phyloP scores from a whole-genome alignment of 768 basidiomycete genomes.

The Podaxis rugospora region DNA sequence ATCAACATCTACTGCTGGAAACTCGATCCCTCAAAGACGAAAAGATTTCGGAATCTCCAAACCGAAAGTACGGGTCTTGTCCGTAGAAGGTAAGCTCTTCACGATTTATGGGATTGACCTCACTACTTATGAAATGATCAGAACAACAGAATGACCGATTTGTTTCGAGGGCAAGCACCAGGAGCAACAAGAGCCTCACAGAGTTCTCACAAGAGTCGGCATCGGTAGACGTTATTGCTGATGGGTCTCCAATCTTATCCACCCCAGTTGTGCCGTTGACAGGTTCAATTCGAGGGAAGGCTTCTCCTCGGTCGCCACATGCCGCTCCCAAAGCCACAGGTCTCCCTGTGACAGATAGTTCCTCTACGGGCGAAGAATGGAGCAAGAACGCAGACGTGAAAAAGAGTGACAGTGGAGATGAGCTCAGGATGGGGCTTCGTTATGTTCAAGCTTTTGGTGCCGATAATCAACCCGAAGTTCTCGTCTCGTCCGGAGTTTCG shows the following conservation, averaged over 20 bases:
- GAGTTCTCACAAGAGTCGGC: conserved; percentile 6
- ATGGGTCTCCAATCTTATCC: conserved; percentile 23
- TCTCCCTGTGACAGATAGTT: conserved; percentile 14
- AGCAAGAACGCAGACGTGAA: conserved; percentile 34
- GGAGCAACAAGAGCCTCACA: conserved; percentile 9
- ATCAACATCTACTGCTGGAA: conserved; percentile 58
- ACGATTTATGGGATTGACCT: neutral
- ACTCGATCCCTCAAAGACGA: conserved; percentile 63
- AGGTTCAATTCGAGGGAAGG: conserved; percentile 60
- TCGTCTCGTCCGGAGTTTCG: conserved; percentile 28
- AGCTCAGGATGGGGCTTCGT: conserved; percentile 62
- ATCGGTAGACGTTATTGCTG: conserved; percentile 23
- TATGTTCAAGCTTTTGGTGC: conserved; percentile 69
- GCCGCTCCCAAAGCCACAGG: conserved; percentile 20
- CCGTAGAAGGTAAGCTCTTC: conserved; percentile 28
- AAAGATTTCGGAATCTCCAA: conserved; percentile 66
- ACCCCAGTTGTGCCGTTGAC: conserved; percentile 63
- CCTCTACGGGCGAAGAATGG: conserved; percentile 30
- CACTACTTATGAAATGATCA: neutral
- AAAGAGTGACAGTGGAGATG: conserved; percentile 50
- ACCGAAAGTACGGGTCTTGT: conserved; percentile 38
- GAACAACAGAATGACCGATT: conserved; percentile 17
- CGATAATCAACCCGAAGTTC: conserved; percentile 24
- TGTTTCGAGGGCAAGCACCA: conserved; percentile 31
- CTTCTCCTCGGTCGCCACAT: conserved; percentile 26